These are phyloP conservation scores for Penicillium turbatum DNA, from an alignment of 495 filamentous ascomycete genomes.

Conservation along the genomic window DNA sequence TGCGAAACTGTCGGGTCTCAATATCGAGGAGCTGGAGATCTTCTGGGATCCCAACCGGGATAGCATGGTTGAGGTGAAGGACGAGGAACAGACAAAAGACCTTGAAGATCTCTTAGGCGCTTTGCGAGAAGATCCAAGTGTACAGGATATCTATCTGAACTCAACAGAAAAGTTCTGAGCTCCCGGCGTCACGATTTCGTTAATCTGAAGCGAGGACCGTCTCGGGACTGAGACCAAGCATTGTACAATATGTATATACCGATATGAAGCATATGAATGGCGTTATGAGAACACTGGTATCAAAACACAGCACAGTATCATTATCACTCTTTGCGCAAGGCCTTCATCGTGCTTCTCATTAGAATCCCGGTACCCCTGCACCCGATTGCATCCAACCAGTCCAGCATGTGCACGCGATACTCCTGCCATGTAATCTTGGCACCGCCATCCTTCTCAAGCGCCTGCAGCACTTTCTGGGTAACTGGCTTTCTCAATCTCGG, in stretches of 20 bases:
- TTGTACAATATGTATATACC: slow-evolving; percentile 25
- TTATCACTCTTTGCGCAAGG: slow-evolving; percentile 44
- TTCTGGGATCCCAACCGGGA: slow-evolving; percentile 83
- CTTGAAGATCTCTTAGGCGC: slow-evolving; percentile 40
- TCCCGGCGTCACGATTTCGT: background rate
- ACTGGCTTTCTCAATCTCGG: slow-evolving; percentile 71
- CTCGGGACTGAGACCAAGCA: background rate
- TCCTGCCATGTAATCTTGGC: slow-evolving; percentile 65
- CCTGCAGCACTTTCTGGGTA: slow-evolving; percentile 59
- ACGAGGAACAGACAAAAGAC: slow-evolving; percentile 49
- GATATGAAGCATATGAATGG: slow-evolving; percentile 19
- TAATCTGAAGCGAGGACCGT: background rate
- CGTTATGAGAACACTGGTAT: slow-evolving; percentile 6
- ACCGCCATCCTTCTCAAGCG: slow-evolving; percentile 65
- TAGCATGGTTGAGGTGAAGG: slow-evolving; percentile 56
- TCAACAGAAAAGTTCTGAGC: slow-evolving; percentile 31
- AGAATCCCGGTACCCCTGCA: slow-evolving; percentile 63
- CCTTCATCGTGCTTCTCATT: slow-evolving; percentile 83
- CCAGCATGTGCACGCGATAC: slow-evolving; percentile 70
- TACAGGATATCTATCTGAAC: slow-evolving; percentile 68
- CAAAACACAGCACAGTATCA: background rate
- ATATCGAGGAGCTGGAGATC: slow-evolving; percentile 68
- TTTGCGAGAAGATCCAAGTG: slow-evolving; percentile 56
- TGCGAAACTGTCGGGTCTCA: slow-evolving; percentile 52
- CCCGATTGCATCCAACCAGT: slow-evolving; percentile 61